A percentile compares a stretch with the other conserved stretches of the same genome.
Conservation (phyloP, 2,329 filamentous ascomycete species). For the Botrytis pseudocinerea region DNA sequence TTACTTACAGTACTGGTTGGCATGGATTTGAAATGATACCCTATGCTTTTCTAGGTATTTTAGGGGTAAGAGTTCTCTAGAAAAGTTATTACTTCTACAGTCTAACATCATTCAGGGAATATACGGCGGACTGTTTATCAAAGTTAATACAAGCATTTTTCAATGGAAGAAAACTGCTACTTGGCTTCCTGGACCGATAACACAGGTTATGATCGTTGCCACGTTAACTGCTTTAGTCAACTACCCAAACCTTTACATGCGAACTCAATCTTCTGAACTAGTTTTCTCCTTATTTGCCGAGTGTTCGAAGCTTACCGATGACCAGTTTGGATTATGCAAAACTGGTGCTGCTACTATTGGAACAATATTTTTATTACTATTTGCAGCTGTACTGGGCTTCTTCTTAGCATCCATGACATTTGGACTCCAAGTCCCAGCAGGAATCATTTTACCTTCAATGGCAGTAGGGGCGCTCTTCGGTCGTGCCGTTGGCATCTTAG, state of each 20-base stretch:
- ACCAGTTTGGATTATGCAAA: slow-evolving; percentile 88
- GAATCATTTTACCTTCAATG: slow-evolving; percentile 94
- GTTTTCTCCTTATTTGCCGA: slow-evolving; percentile 91
- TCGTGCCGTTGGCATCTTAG: slow-evolving; percentile 82
- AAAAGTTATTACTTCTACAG: not conserved
- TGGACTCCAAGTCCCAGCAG: slow-evolving; percentile 89
- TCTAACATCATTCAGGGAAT: slow-evolving; percentile 59
- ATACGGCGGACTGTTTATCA: slow-evolving; percentile 93
- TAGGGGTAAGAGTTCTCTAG: slow-evolving; percentile 57
- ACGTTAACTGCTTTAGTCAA: slow-evolving; percentile 85
- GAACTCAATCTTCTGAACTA: slow-evolving; percentile 85
- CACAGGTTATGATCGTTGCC: slow-evolving; percentile 78
- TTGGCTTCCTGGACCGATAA: slow-evolving; percentile 70
- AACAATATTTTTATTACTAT: slow-evolving; percentile 78
- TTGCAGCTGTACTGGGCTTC: slow-evolving; percentile 82
- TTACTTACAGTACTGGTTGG: slow-evolving; percentile 89
- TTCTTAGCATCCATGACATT: slow-evolving; percentile 86
- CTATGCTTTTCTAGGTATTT: slow-evolving; percentile 80
- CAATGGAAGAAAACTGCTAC: slow-evolving; percentile 69
- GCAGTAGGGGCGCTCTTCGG: slow-evolving; percentile 90
- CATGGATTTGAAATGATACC: slow-evolving; percentile 92
- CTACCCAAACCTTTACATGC: slow-evolving; percentile 95
- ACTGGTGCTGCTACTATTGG: slow-evolving; percentile 78
- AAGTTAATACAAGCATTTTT: slow-evolving; percentile 84
- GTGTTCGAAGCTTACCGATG: slow-evolving; percentile 77